Base-by-base conservation (phyloP, 352 stramenopile species). In the Globisporangium barbulae region DNA sequence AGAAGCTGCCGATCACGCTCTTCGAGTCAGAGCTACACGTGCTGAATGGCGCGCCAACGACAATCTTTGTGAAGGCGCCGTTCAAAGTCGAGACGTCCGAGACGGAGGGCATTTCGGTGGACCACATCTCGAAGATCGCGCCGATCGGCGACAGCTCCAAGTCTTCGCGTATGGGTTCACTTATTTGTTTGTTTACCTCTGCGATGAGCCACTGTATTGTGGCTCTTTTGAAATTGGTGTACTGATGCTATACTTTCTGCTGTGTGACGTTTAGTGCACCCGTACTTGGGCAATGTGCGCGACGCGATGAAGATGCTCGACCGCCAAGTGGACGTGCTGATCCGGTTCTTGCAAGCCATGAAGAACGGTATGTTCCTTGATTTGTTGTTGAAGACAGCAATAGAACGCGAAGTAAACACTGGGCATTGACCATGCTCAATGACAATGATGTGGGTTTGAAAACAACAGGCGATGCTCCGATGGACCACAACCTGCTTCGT, bases 21-120 rank as follows among this genome's bases (percentile, higher is more conserved):
- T 94, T 90, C 48, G 89, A 97, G 69, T 93, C 88, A 52, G 87
- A 96, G 62, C 65, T 96, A 53, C 87, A 96, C 52, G 72, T 96
- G 64, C 65, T 96, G 28, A 88, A 95, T 50, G 83, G 86, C 35
- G 69, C 83, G 39, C 89, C 89, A 31, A 96, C 89, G 65, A 96
- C 93, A 85, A 79, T 97, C 47, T 96, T 97, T 61, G 89, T 96
- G 30, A 87, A 93, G 68, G 75, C 87, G 9, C 78, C 85, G 35
- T 97, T 94, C 64, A 93, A 94, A 61, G 83, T 97, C 54, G 81
- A 95, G 52, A 95, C 89, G 49, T 90, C 83, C 2, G 87, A 96
- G 69, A 88, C 85, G 25, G 88, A 97, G 65, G 80, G 85, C 30
- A 95, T 97, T 61, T 76, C 82, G 6, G 84, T 97, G 13, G 89